phyloP scores from a whole-genome alignment of 257 asterid genomes.

The Primulina eburnea region DNA sequence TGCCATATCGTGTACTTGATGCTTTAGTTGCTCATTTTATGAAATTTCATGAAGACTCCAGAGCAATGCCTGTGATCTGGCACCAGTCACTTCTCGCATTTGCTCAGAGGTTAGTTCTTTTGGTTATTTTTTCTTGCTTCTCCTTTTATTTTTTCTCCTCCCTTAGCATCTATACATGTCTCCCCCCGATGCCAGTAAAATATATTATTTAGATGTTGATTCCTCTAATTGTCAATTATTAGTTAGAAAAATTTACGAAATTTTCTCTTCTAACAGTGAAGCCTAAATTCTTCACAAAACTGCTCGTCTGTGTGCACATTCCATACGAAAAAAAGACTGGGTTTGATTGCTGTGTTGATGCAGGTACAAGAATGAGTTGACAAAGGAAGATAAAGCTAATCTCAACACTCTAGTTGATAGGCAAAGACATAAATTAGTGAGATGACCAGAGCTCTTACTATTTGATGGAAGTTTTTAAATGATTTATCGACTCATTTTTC shows the following conservation, averaged over 20 bases:
- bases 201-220: neutral
- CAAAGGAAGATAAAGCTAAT: slow-evolving; percentile 70
- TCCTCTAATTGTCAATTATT: neutral
- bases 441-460: slow-evolving; percentile 22
- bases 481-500: neutral
- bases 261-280: neutral
- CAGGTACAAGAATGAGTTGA: slow-evolving; percentile 89
- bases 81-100: slow-evolving; percentile 96
- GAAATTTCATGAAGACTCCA: slow-evolving; percentile 69
- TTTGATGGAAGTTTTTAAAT: neutral
- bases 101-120: slow-evolving; percentile 66
- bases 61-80: slow-evolving; percentile 97
- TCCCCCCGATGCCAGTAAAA: neutral
- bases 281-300: neutral
- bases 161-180: neutral
- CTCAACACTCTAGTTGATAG: slow-evolving; percentile 58
- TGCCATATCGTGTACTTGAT: slow-evolving; percentile 95
- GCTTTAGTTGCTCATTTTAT: slow-evolving; percentile 88
- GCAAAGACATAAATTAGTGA: slow-evolving; percentile 81
- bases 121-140: slow-evolving; percentile 10
- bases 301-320: slow-evolving; percentile 4
- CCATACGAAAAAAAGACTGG: neutral
- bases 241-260: slow-evolving; percentile 3
- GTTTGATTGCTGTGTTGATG: neutral
- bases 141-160: neutral